Evolutionary conservation across 1,139 yeast genomes (phyloP).

Genomic region (Yamadazyma atlantica): DNA sequence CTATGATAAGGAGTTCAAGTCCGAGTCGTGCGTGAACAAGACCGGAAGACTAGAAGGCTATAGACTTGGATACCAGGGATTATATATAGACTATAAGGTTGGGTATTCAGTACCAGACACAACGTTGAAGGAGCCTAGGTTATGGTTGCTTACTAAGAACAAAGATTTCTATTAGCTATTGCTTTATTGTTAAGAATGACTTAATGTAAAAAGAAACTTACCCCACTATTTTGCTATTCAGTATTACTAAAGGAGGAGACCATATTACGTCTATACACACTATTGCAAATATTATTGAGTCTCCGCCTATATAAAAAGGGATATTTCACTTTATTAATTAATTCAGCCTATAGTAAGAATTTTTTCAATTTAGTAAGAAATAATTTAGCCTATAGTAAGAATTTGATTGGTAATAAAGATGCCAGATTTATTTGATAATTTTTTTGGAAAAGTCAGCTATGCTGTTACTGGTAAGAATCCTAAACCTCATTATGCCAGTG

Average conservation of each 20-base stretch:
- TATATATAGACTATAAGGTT: too few relatives aligned
- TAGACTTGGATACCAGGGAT: too few relatives aligned
- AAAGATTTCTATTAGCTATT: too few relatives aligned
- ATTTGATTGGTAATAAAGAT: conserved; percentile 15
- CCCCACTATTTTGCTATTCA: too few relatives aligned
- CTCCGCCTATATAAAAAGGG: too few relatives aligned
- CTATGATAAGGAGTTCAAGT: not conserved
- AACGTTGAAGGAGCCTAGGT: too few relatives aligned
- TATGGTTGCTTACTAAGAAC: too few relatives aligned
- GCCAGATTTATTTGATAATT: conserved; percentile 47
- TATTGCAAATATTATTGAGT: too few relatives aligned
- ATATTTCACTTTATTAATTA: too few relatives aligned
- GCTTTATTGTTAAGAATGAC: not conserved
- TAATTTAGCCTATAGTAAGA: conserved; percentile 1
- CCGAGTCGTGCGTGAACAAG: not conserved
- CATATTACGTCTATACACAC: too few relatives aligned
- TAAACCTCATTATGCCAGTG: conserved; percentile 23
- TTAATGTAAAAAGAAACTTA: not conserved
- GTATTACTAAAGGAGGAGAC: not conserved
- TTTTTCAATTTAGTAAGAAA: not conserved
- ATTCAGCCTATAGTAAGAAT: too few relatives aligned
- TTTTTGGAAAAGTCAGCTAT: conserved; percentile 32
- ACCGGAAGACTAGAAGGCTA: not conserved
- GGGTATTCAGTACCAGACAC: too few relatives aligned
- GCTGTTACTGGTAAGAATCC: conserved; percentile 35